Evolutionary conservation across 768 basidiomycete species (phyloP), one percentile per base, ranked within the genome.

Genomic region (Mycena sanguinolenta): DNA sequence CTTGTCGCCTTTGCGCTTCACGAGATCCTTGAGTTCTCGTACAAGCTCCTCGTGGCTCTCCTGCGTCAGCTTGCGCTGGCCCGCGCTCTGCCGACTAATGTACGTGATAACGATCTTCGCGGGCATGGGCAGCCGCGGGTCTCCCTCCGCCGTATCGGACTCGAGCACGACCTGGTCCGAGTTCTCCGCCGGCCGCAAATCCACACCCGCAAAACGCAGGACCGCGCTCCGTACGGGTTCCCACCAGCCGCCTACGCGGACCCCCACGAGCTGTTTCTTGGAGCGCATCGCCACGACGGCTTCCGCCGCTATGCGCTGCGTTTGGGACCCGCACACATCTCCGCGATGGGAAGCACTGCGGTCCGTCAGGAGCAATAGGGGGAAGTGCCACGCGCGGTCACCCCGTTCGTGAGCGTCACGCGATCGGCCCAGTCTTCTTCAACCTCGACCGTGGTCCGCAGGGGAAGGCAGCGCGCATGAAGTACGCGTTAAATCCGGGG

Each of bases 291-390:
- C 79, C 55, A 91, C 85, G 80, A 87, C 84, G 10, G 94, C 90
- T 76, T 90, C 89, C 1, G 91, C 87, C 0, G 93, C 94, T 0
- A 88, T 94, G 21, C 95, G 84, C 74, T 94, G 92, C 6, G 89
- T 92, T 69, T 84, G 84, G 30, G 83, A 81, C 14, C 91, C 92
- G 66, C 93, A 93, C 3, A 87, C 77, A 4, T 79, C 69, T 0
- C 93, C 94, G 3, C 92, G 84, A 79, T 92, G 91, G 0, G 94
- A 86, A 0, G 95, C 95, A 46, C 90, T 92, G 23, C 95, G 87
- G 79, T 96, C 94, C 8, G 89, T 83, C 59, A 95, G 82, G 10
- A 96, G 83, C 4, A 92, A 84, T 6, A 87, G 83, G 8, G 93
- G 90, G 76, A 95, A 92, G 72, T 90, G 87, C 88, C 89, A 95